Evolutionary conservation across 768 basidiomycete genomes (phyloP).

Genomic region (Lentinula sp.): DNA sequence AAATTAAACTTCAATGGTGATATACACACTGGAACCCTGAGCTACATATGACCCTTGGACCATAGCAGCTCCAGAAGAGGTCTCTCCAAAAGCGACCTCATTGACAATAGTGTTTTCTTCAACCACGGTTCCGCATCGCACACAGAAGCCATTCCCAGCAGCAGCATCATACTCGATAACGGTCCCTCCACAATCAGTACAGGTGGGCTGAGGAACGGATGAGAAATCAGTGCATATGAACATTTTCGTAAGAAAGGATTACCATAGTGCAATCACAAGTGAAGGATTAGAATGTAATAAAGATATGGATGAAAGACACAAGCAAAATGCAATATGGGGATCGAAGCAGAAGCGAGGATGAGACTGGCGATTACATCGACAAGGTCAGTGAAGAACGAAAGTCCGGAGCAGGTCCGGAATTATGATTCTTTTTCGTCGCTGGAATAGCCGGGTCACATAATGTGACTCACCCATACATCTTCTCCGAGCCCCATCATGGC

Average conservation of each 20-base stretch:
- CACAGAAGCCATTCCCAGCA: conserved; percentile 82
- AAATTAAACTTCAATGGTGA: background rate
- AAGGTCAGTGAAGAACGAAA: background rate
- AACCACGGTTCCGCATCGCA: conserved; percentile 82
- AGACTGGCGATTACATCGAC: background rate
- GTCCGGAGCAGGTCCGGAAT: too few relatives aligned
- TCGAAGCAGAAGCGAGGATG: background rate
- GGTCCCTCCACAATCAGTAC: conserved; percentile 74
- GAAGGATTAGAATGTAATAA: background rate
- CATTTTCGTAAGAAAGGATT: background rate
- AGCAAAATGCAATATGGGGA: background rate
- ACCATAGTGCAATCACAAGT: background rate
- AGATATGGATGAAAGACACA: background rate
- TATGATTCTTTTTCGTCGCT: too few relatives aligned
- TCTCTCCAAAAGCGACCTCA: conserved; percentile 95
- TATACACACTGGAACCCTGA: conserved; percentile 78
- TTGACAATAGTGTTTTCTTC: conserved; percentile 93
- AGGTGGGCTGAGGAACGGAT: conserved; percentile 42
- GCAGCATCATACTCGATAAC: conserved; percentile 83
- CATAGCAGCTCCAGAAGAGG: conserved; percentile 85
- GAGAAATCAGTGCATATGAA: background rate
- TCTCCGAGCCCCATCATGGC: background rate
- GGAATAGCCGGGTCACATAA: too few relatives aligned
- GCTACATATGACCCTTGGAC: conserved; percentile 92
- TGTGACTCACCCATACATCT: background rate